Conservation (phyloP, 2,329 filamentous ascomycete species). For the Colletotrichum australisinense region DNA sequence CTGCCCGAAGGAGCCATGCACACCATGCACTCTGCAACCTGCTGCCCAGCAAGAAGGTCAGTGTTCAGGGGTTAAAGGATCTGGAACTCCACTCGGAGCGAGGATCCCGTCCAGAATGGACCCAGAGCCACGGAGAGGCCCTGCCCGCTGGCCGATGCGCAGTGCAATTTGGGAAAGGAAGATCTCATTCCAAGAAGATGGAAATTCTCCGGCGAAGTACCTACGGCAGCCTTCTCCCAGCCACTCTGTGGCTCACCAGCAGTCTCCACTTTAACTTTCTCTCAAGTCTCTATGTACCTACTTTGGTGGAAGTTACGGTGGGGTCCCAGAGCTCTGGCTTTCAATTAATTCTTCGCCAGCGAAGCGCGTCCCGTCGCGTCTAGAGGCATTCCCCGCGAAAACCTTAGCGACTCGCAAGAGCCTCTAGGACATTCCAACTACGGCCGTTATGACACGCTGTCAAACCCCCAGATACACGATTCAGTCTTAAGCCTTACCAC, state of each 20-base stretch:
- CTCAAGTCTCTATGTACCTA: not conserved
- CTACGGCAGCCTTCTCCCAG: not conserved
- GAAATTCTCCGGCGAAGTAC: not conserved
- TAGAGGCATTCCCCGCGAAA: not conserved
- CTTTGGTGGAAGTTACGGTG: not conserved
- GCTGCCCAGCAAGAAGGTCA: not conserved
- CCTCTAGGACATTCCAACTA: not conserved
- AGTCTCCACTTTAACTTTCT: no score
- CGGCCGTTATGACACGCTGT: not conserved
- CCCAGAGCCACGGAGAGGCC: conserved; percentile 15
- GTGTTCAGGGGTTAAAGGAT: conserved; percentile 5
- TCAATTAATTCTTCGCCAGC: conserved; percentile 3
- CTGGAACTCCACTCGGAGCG: conserved; percentile 10
- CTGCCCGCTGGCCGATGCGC: not conserved
- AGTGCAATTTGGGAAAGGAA: not conserved
- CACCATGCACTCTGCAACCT: not conserved
- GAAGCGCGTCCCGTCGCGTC: conserved; percentile 2
- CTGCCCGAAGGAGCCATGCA: not conserved
- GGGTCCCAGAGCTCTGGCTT: not conserved
- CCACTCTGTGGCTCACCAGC: conserved; percentile 7
- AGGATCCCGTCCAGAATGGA: not conserved
- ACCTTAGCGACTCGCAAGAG: not conserved
- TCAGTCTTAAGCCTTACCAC: not conserved
- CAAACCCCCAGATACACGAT: not conserved
- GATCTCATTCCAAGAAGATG: not conserved